A percentile compares a stretch with the other conserved stretches of the same genome.
Conservation (phyloP, 2,329 filamentous ascomycete species). For the Boeremia lycopersici region DNA sequence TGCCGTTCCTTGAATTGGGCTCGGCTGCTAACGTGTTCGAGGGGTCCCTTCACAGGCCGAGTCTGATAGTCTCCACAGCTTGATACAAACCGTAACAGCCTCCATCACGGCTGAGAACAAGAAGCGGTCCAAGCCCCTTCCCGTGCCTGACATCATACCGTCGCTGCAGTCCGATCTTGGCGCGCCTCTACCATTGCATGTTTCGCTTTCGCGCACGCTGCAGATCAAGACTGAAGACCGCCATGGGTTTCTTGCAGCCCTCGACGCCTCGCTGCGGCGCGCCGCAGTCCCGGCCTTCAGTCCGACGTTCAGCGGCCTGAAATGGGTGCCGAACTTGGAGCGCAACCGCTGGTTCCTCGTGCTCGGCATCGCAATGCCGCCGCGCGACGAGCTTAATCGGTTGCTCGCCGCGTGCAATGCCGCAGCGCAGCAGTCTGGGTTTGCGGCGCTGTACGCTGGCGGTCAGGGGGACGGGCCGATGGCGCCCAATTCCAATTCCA, state of each 20-base stretch:
- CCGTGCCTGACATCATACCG: constrained; percentile 60
- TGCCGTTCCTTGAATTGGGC: constrained; percentile 8
- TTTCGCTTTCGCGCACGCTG: constrained; percentile 86
- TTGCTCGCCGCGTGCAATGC: constrained; percentile 73
- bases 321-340: constrained; percentile 72
- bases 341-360: constrained; percentile 83
- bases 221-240: constrained; percentile 75
- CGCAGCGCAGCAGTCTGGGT: constrained; percentile 63
- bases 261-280: constrained; percentile 54
- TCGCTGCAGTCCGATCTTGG: constrained; percentile 80
- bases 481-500: constrained; percentile 24
- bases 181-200: constrained; percentile 79
- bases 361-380: constrained; percentile 60
- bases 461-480: constrained; percentile 38
- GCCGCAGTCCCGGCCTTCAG: constrained; percentile 59
- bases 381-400: constrained; percentile 46
- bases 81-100: constrained; percentile 38
- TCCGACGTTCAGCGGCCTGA: constrained; percentile 54
- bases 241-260: constrained; percentile 65
- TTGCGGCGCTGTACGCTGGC: constrained; percentile 71
- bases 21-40: constrained; percentile 41
- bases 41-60: constrained; percentile 47
- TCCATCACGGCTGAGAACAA: constrained; percentile 26
- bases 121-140: constrained; percentile 28
- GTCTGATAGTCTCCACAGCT: constrained; percentile 31